Base-by-base conservation (phyloP, 371 early-diverging fungal genomes). In the Aphelidium insulamus region DNA sequence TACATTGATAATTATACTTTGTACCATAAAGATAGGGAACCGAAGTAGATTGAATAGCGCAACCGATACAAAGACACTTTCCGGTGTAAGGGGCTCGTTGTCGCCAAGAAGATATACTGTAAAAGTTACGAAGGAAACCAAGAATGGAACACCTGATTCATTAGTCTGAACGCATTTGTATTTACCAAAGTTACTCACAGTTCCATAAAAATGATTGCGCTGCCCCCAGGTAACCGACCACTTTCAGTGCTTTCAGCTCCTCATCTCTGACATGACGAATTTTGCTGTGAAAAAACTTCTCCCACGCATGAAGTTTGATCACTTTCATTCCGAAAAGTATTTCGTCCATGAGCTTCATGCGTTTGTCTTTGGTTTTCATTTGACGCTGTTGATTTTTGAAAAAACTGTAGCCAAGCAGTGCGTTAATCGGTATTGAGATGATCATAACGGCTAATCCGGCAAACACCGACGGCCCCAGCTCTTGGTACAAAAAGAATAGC, bases 281-380 rank as follows among this genome's bases (percentile, higher is more conserved):
- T 46, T 66, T 51, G 21, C 39, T n/a, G n/a, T n/a, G 49, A 32
- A 79, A 77, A 6, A 69, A 50, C 5, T 38, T 39, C 46, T 76
- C 78, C 78, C 79, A 82, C 3, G 74, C 72, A 38, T 77, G 78
- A 14, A 80, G 50, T 51, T 87, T 87, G 51, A 87, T 76, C 21
- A 86, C 82, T 44, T 81, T 80, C 45, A 91, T 90, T 9, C 87
- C 90, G 37, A 73, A 75, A 37, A 95, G 50, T 5, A 87, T 50
- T 56, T 94, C 95, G 52, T 90, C 76, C 78, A 85, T 86, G 42
- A 83, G 45, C 52, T 79, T 81, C 35, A 85, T 76, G 42, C 94
- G 65, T 12, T 53, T 47, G 49, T 91, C 91, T 54, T 85, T 86
- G 53, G 77, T 81, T 14, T 60, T 66, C 88, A 90, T 86, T 47